A percentile compares a stretch with the other conserved stretches of the same genome.
Evolutionary conservation across 1,284 basidiomycete genomes (phyloP).

Genomic region (Cutaneotrichosporon sp.): DNA sequence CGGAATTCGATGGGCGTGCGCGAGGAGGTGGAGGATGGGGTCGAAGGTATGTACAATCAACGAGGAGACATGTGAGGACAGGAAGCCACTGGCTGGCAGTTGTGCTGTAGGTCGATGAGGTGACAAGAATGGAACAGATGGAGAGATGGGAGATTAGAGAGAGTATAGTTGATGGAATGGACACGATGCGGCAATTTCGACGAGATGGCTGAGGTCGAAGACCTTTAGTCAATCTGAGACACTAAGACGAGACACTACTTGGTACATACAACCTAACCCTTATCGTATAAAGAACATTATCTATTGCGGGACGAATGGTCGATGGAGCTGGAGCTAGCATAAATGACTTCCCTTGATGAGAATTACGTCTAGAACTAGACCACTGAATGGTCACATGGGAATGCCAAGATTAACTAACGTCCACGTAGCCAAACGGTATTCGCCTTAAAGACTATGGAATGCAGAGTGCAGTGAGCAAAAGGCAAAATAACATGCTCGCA

Average conservation of each 20-base stretch:
- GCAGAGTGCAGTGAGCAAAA: neutral
- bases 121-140: neutral
- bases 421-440: neutral
- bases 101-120: neutral
- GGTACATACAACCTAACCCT: no score
- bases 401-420: neutral
- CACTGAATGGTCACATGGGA: neutral
- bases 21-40: neutral
- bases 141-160: neutral
- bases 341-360: no score
- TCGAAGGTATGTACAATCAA: neutral
- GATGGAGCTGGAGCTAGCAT: no score
- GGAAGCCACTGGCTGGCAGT: neutral
- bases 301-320: no score
- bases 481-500: slow-evolving; percentile 17
- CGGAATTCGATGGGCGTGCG: neutral
- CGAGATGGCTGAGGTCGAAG: no score
- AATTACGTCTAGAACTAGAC: neutral
- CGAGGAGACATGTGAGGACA: neutral
- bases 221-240: no score
- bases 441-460: neutral
- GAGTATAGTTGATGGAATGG: neutral
- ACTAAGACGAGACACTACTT: no score
- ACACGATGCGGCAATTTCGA: neutral
- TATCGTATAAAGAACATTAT: no score